Evolutionary conservation across 2,329 filamentous ascomycete species (phyloP).

Genomic region (Sphaerostilbella broomeana): DNA sequence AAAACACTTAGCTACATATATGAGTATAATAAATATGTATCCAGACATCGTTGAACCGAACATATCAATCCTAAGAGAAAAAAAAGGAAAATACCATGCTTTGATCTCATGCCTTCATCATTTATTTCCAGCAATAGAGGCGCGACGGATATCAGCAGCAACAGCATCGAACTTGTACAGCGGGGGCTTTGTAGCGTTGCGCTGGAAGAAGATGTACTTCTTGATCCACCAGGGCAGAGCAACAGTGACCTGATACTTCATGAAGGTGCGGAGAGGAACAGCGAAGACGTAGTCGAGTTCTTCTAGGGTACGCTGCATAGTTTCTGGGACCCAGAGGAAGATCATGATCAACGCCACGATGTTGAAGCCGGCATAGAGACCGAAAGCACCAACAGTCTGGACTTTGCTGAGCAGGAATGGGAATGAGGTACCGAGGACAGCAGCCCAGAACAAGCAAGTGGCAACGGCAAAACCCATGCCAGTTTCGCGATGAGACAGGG

Average conservation of each 20-base stretch:
- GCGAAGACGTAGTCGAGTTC: conserved; percentile 46
- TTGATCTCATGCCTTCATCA: conserved; percentile 9
- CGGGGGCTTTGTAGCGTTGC: conserved; percentile 26
- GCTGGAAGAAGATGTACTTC: conserved; percentile 27
- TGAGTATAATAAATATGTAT: conserved; percentile 1
- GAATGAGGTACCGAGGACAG: conserved; percentile 45
- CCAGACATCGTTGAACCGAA: too few species aligned
- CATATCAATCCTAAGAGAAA: too few species aligned
- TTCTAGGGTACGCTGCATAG: conserved; percentile 47
- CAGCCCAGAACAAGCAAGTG: conserved; percentile 50
- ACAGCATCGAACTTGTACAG: conserved; percentile 32
- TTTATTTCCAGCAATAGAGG: conserved; percentile 3
- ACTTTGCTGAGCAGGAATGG: conserved; percentile 38
- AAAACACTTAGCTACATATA: too few species aligned
- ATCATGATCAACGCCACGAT: conserved; percentile 48
- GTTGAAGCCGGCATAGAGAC: conserved; percentile 51
- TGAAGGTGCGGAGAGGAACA: conserved; percentile 38
- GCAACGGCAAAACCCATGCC: conserved; percentile 59
- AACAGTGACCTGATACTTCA: conserved; percentile 30
- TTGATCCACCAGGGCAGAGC: conserved; percentile 29
- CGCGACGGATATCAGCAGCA: conserved; percentile 12
- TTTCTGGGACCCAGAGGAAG: conserved; percentile 43
- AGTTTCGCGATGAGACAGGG: conserved; percentile 55
- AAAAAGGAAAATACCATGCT: conserved; percentile 5
- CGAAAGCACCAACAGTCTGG: conserved; percentile 34